phyloP scores from a whole-genome alignment of 1,139 yeast genomes.

The Sugiyamaella grinbergsii region DNA sequence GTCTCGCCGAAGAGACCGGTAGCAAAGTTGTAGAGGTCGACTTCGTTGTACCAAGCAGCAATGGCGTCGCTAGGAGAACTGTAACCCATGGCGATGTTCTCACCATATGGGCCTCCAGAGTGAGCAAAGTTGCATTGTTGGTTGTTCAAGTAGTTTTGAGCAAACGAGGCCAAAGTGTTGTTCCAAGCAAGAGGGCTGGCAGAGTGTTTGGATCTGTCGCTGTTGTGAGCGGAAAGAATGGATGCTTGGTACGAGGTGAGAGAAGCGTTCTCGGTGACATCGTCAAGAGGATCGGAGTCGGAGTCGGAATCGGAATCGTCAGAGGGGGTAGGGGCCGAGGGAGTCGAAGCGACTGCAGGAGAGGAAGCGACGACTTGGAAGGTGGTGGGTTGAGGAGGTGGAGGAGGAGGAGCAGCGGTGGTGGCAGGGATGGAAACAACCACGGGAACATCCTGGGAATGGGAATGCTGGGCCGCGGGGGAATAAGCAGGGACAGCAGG shows the following conservation, averaged over 20 bases:
- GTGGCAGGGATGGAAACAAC: constrained; percentile 24
- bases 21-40: constrained; percentile 54
- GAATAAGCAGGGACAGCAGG: constrained; percentile 22
- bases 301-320: constrained; percentile 19
- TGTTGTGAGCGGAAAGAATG: constrained; percentile 62
- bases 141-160: constrained; percentile 59
- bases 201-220: constrained; percentile 65
- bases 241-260: constrained; percentile 31
- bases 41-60: constrained; percentile 82
- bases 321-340: constrained; percentile 25
- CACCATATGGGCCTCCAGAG: constrained; percentile 82
- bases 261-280: constrained; percentile 7
- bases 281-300: constrained; percentile 19
- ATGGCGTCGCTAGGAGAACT: constrained; percentile 61
- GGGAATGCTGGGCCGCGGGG: background rate
- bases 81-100: constrained; percentile 79
- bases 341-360: constrained; percentile 17
- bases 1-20: constrained; percentile 46
- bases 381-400: constrained; percentile 20
- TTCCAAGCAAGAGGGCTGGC: constrained; percentile 68
- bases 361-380: constrained; percentile 23
- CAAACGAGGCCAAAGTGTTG: constrained; percentile 59
- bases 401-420: constrained; percentile 21
- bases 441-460: background rate
- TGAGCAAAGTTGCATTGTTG: constrained; percentile 76